A percentile compares a stretch with the other conserved stretches of the same genome.
phyloP scores from a whole-genome alignment of 164 flowering plant genomes.

The Cinnamomum micranthum region DNA sequence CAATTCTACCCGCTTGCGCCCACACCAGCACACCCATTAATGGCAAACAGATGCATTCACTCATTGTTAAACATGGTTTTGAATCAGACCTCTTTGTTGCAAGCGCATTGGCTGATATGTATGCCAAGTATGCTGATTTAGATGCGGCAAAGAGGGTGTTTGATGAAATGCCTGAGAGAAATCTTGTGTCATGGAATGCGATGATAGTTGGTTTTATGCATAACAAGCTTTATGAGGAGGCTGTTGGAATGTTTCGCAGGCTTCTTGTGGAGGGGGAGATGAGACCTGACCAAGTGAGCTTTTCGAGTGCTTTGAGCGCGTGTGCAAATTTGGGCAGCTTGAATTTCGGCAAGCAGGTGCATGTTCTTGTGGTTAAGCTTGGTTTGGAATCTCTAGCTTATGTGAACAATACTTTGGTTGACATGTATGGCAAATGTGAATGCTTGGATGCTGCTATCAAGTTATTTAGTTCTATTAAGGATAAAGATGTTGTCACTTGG shows the following conservation, averaged over 20 bases:
- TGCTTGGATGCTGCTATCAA: slow-evolving; percentile 32
- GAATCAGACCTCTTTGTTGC: slow-evolving; percentile 33
- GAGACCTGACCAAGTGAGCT: slow-evolving; percentile 46
- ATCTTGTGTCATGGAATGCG: slow-evolving; percentile 63
- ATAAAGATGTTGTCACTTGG: slow-evolving; percentile 56
- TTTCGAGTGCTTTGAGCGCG: slow-evolving; percentile 46
- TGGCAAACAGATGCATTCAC: slow-evolving; percentile 46
- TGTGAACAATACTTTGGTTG: slow-evolving; percentile 20
- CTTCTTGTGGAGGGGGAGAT: slow-evolving; percentile 27
- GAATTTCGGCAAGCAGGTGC: slow-evolving; percentile 49
- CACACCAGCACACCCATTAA: slow-evolving; percentile 13
- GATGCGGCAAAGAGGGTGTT: slow-evolving; percentile 38
- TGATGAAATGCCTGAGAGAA: slow-evolving; percentile 57
- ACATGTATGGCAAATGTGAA: slow-evolving; percentile 23
- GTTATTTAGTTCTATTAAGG: slow-evolving; percentile 27
- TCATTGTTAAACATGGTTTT: slow-evolving; percentile 45
- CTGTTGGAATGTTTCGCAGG: slow-evolving; percentile 26
- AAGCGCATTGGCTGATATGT: slow-evolving; percentile 54
- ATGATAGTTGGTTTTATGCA: slow-evolving; percentile 50
- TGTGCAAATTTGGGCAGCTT: slow-evolving; percentile 34
- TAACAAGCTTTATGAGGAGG: slow-evolving; percentile 31
- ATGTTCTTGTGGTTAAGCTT: slow-evolving; percentile 36
- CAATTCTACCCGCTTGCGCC: slow-evolving; percentile 50
- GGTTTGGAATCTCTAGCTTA: slow-evolving; percentile 28
- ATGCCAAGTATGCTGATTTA: slow-evolving; percentile 40